Evolutionary conservation across 2,329 filamentous ascomycete genomes (phyloP).

Genomic region (Didymella sp.): DNA sequence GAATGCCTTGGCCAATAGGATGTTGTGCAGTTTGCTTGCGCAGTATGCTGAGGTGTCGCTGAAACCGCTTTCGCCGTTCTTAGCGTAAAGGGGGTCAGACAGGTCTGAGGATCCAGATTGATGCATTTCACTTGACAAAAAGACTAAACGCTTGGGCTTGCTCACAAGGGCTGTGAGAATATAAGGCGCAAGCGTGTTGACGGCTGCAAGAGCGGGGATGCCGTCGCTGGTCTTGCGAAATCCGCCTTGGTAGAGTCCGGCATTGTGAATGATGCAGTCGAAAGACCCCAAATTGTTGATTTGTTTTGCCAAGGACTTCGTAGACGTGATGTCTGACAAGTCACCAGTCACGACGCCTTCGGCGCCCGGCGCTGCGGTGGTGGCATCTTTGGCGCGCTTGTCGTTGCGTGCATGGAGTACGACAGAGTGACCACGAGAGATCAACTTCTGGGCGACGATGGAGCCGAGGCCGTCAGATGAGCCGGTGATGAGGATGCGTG

Average conservation of each 20-base stretch:
- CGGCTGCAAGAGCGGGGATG: constrained; percentile 60
- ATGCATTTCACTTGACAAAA: constrained; percentile 61
- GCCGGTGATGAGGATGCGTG: constrained; percentile 62
- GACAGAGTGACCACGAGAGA: constrained; percentile 61
- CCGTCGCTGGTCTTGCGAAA: constrained; percentile 55
- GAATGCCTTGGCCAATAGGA: constrained; percentile 64
- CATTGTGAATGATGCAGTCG: constrained; percentile 66
- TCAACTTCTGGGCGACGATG: constrained; percentile 58
- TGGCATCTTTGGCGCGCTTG: constrained; percentile 60
- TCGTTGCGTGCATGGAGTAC: constrained; percentile 64
- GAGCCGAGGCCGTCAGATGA: constrained; percentile 65
- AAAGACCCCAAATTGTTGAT: constrained; percentile 60
- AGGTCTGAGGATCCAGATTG: constrained; percentile 55
- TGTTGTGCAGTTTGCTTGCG: constrained; percentile 64
- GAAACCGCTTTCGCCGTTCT: constrained; percentile 46
- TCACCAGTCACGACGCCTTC: constrained; percentile 62
- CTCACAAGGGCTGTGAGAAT: constrained; percentile 61
- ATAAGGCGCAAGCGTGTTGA: constrained; percentile 66
- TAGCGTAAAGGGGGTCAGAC: constrained; percentile 51
- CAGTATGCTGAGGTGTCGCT: constrained; percentile 55
- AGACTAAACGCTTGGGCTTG: constrained; percentile 60
- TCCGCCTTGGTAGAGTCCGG: constrained; percentile 57
- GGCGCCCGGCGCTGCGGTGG: constrained; percentile 58
- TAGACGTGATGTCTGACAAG: constrained; percentile 59
- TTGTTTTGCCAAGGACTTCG: constrained; percentile 59